phyloP scores from a whole-genome alignment of 2,329 filamentous ascomycete species.

The Leptosphaerulina australis region DNA sequence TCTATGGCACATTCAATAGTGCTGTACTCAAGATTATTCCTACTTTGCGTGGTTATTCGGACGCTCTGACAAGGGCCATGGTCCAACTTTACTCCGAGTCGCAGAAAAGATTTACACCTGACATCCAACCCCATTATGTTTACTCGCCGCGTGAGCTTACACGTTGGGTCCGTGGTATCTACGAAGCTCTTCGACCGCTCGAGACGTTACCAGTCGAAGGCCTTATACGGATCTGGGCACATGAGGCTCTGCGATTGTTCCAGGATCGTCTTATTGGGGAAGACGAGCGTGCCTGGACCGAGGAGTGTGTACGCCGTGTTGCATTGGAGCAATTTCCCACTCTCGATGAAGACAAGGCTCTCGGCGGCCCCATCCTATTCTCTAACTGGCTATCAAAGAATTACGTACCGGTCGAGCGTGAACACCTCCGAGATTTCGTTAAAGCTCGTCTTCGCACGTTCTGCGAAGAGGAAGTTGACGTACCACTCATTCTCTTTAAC shows the following conservation, averaged over 20 bases:
- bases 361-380: conserved; percentile 93
- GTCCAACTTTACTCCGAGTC: conserved; percentile 95
- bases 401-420: conserved; percentile 94
- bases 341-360: conserved; percentile 87
- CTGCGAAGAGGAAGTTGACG: conserved; percentile 99
- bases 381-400: conserved; percentile 99
- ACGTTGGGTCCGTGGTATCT: conserved; percentile 95
- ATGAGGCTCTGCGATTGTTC: conserved; percentile 94
- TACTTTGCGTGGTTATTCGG: conserved; percentile 90
- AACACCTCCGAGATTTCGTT: conserved; percentile 94
- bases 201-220: conserved; percentile 89
- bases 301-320: conserved; percentile 83
- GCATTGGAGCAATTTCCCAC: conserved; percentile 92
- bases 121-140: conserved; percentile 98
- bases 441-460: conserved; percentile 97
- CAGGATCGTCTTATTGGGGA: conserved; percentile 95
- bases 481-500: conserved; percentile 98
- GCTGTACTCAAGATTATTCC: conserved; percentile 97
- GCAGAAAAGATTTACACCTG: conserved; percentile 89
- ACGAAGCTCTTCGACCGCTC: conserved; percentile 92
- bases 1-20: conserved; percentile 97
- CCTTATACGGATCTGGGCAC: conserved; percentile 94
- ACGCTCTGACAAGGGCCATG: conserved; percentile 95
- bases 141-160: conserved; percentile 99
- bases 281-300: conserved; percentile 94